A percentile compares a stretch with the other conserved stretches of the same genome.
These are phyloP conservation scores for Xylariaceae sp. DNA, from an alignment of 2,329 filamentous ascomycete species.

Conservation along the genomic window DNA sequence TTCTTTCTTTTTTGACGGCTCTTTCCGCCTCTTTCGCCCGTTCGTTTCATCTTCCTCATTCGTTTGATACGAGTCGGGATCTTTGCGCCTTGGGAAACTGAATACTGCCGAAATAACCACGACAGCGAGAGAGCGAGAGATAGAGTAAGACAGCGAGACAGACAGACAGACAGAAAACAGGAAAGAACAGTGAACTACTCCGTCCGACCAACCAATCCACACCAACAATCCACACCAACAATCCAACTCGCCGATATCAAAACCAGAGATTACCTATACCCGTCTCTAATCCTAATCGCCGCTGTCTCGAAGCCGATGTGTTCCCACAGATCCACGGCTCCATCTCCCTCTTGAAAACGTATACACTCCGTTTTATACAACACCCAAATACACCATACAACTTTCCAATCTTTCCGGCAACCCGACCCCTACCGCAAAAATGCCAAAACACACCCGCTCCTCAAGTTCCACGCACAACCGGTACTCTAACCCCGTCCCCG, in stretches of 20 bases:
- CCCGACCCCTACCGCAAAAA: slow-evolving; percentile 31
- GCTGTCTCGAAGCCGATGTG: slow-evolving; percentile 18
- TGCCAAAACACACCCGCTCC: slow-evolving; percentile 45
- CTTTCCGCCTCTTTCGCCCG: slow-evolving; percentile 22
- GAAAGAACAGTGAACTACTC: slow-evolving; percentile 8
- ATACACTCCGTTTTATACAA: slow-evolving; percentile 5
- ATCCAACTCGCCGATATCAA: slow-evolving; percentile 12
- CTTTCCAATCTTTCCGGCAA: too few species aligned
- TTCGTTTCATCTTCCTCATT: slow-evolving; percentile 36
- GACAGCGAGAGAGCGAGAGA: neutral
- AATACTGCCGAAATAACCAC: neutral
- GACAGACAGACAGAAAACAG: neutral
- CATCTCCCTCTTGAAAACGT: slow-evolving; percentile 18
- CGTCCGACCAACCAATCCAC: slow-evolving; percentile 1
- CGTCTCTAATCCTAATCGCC: slow-evolving; percentile 30
- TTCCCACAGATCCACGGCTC: slow-evolving; percentile 15
- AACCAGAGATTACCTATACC: slow-evolving; percentile 2
- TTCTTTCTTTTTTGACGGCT: neutral
- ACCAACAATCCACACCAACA: neutral
- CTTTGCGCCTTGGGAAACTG: slow-evolving; percentile 7
- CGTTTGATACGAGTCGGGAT: slow-evolving; percentile 42
- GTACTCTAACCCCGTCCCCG: slow-evolving; percentile 36
- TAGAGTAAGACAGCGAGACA: neutral
- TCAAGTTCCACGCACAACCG: slow-evolving; percentile 38
- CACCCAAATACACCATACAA: too few species aligned